phyloP scores from a whole-genome alignment of 441 rosid species.

The Populus hybrid region DNA sequence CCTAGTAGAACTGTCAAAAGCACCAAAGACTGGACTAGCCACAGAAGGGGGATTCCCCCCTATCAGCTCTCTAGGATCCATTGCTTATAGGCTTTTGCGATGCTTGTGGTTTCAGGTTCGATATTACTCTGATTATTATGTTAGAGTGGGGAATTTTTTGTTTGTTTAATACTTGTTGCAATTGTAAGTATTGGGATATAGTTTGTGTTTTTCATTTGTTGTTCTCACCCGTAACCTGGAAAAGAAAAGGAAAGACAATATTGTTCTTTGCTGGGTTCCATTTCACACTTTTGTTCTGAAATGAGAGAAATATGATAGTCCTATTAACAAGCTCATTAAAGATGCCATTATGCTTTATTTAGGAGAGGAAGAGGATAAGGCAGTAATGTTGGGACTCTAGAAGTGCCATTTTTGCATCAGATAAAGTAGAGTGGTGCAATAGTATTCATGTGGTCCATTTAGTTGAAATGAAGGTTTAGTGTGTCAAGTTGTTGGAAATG shows the following conservation, averaged over 20 bases:
- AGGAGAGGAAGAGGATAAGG: neutral
- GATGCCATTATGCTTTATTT: too few species aligned
- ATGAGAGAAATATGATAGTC: neutral
- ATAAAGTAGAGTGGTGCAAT: neutral
- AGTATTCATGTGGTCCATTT: neutral
- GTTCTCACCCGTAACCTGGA: neutral
- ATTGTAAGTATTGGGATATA: neutral
- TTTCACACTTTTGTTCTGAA: neutral
- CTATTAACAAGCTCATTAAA: too few species aligned
- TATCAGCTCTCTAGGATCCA: slow-evolving; percentile 53
- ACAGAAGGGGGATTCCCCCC: slow-evolving; percentile 37
- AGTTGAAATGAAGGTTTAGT: neutral
- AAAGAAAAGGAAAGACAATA: neutral
- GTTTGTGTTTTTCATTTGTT: neutral
- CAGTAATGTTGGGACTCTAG: neutral
- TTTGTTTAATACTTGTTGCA: neutral
- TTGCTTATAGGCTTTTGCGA: slow-evolving; percentile 62
- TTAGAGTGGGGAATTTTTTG: neutral
- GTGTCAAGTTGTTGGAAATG: neutral
- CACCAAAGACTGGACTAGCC: slow-evolving; percentile 42
- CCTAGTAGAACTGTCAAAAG: slow-evolving; percentile 41
- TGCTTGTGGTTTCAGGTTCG: slow-evolving; percentile 81
- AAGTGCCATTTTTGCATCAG: neutral
- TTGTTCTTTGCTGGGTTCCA: neutral
- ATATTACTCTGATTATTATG: slow-evolving; percentile 10